Conservation (phyloP, 257 asterid species). For the Solanum pinnatisectum region DNA sequence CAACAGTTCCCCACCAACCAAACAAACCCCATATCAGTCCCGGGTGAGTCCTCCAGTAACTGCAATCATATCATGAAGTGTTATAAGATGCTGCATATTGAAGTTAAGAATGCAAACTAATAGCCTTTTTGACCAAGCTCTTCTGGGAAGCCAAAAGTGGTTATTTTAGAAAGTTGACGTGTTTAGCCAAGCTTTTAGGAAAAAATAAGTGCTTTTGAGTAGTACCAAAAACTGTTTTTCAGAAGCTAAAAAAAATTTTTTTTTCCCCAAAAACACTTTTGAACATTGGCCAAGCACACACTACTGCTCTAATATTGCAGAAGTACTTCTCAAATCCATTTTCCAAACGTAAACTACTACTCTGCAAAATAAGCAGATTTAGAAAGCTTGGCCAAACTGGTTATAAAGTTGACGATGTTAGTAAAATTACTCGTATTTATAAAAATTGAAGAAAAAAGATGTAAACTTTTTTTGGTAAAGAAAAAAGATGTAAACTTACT, state of each 20-base stretch:
- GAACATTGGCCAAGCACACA: background rate
- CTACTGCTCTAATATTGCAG: background rate
- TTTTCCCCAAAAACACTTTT: background rate
- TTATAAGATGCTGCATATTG: background rate
- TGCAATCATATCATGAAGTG: slow-evolving; percentile 3
- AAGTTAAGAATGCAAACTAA: background rate
- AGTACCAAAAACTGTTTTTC: background rate
- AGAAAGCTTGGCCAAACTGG: background rate
- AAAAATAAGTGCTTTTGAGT: background rate
- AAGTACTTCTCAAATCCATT: background rate
- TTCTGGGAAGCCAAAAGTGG: background rate
- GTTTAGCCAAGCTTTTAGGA: background rate
- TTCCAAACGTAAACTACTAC: background rate
- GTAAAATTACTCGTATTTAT: slow-evolving; percentile 37
- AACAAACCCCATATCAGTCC: slow-evolving; percentile 27
- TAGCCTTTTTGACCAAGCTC: background rate
- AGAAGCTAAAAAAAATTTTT: background rate
- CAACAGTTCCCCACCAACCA: slow-evolving; percentile 35
- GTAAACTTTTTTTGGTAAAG: too few species aligned
- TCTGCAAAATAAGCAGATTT: background rate
- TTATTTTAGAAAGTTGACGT: background rate
- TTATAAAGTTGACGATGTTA: background rate
- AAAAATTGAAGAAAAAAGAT: too few species aligned
- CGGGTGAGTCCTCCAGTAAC: slow-evolving; percentile 43
- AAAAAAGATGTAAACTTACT: slow-evolving; percentile 32